A percentile compares a stretch with the other conserved stretches of the same genome.
phyloP scores from a whole-genome alignment of 805 yeast species.

The Kodamaea laetipori region DNA sequence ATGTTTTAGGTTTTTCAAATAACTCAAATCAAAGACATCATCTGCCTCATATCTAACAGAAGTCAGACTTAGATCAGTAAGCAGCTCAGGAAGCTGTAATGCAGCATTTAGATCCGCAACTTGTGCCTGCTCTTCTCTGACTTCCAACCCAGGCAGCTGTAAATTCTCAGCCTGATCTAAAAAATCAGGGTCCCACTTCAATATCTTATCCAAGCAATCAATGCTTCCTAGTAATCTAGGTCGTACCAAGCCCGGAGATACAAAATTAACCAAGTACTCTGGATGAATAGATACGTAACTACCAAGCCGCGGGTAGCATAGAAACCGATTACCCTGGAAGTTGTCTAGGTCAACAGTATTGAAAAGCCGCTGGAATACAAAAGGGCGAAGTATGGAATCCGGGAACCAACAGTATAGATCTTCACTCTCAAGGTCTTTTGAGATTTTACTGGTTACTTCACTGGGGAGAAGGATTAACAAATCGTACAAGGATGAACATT shows the following conservation, averaged over 20 bases:
- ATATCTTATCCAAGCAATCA: background rate
- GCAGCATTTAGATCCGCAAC: background rate
- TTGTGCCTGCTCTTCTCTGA: background rate
- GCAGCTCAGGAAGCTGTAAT: background rate
- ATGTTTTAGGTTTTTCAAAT: constrained; percentile 1
- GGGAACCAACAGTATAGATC: constrained; percentile 1
- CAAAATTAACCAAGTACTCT: background rate
- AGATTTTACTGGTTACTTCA: background rate
- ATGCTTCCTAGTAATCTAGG: background rate
- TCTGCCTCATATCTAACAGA: background rate
- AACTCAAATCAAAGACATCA: constrained; percentile 2
- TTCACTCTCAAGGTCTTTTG: background rate
- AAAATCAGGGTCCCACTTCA: constrained; percentile 5
- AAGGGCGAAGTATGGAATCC: background rate
- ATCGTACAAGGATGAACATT: background rate
- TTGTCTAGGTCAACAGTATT: background rate
- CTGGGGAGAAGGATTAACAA: background rate
- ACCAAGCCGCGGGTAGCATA: background rate
- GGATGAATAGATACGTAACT: background rate
- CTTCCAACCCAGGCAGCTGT: too few relatives aligned
- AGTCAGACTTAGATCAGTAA: constrained; percentile 1
- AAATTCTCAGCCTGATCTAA: constrained; percentile 1
- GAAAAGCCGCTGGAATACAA: constrained; percentile 1
- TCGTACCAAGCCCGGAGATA: constrained; percentile 1
- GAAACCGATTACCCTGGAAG: background rate